phyloP scores from a whole-genome alignment of 2,329 filamentous ascomycete species.

The Calonectria hawksworthii region DNA sequence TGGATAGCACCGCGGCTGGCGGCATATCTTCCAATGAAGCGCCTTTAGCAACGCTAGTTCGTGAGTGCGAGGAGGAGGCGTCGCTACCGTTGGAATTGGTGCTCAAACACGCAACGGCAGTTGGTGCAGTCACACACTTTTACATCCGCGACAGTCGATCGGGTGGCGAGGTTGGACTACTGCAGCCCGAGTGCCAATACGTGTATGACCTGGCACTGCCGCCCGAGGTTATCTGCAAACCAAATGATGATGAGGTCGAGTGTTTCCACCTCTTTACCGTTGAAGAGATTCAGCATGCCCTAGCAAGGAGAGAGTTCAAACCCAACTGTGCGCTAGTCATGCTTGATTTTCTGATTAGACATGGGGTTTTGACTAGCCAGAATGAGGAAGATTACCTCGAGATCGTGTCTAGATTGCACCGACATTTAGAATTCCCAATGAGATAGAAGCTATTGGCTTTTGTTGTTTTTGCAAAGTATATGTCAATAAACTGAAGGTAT shows the following conservation, averaged over 20 bases:
- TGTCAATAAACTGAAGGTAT: too few relatives aligned
- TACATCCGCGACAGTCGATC: neutral
- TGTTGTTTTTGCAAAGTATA: neutral
- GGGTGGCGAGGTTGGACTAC: neutral
- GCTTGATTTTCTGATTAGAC: conserved; percentile 4
- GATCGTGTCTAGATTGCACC: conserved; percentile 4
- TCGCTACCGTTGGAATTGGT: neutral
- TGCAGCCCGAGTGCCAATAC: conserved; percentile 10
- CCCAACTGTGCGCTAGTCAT: neutral
- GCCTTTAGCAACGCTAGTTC: neutral
- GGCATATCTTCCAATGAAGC: neutral
- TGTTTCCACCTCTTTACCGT: neutral
- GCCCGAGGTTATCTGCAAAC: neutral
- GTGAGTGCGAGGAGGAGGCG: conserved; percentile 3
- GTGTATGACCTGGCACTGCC: conserved; percentile 3
- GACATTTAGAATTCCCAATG: neutral
- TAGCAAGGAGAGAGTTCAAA: conserved; percentile 7
- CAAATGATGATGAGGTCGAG: conserved; percentile 5
- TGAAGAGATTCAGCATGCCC: neutral
- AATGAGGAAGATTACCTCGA: conserved; percentile 4
- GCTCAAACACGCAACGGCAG: neutral
- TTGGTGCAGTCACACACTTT: neutral
- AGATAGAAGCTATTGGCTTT: neutral
- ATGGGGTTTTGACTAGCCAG: neutral
- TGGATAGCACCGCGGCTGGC: neutral